phyloP scores from a whole-genome alignment of 2,329 filamentous ascomycete genomes.

The Juglanconis oblonga region DNA sequence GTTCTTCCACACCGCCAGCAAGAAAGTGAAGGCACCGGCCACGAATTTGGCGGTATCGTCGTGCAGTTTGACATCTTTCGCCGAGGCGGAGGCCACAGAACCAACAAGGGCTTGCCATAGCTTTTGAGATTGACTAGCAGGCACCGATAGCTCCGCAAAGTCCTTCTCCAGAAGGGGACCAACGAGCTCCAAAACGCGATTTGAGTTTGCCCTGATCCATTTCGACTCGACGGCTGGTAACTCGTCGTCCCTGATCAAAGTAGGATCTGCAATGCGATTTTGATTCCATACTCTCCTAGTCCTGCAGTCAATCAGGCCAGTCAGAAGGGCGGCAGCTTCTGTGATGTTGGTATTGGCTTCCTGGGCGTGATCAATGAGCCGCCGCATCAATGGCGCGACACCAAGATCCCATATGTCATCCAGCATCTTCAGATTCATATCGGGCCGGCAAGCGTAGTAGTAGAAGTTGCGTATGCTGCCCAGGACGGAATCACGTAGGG shows the following conservation, averaged over 20 bases:
- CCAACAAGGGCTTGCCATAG: slow-evolving; percentile 63
- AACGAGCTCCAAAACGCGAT: slow-evolving; percentile 61
- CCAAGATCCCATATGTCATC: slow-evolving; percentile 78
- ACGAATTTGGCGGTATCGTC: slow-evolving; percentile 79
- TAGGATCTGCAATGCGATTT: slow-evolving; percentile 62
- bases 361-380: slow-evolving; percentile 44
- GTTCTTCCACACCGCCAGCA: slow-evolving; percentile 66
- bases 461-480: slow-evolving; percentile 76
- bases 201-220: slow-evolving; percentile 76
- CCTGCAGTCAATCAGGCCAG: slow-evolving; percentile 64
- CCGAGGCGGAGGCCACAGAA: slow-evolving; percentile 64
- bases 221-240: slow-evolving; percentile 80
- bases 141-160: slow-evolving; percentile 60
- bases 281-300: slow-evolving; percentile 68
- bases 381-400: slow-evolving; percentile 61
- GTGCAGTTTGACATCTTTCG: slow-evolving; percentile 87
- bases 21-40: slow-evolving; percentile 64
- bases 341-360: slow-evolving; percentile 46
- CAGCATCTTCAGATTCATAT: slow-evolving; percentile 60
- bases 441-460: slow-evolving; percentile 79
- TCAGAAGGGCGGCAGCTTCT: slow-evolving; percentile 66
- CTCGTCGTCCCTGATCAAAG: slow-evolving; percentile 64
- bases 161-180: slow-evolving; percentile 58
- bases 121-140: slow-evolving; percentile 48
- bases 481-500: slow-evolving; percentile 56